Conservation (phyloP, 208 protist species). For the Wallacemonas sp. region DNA sequence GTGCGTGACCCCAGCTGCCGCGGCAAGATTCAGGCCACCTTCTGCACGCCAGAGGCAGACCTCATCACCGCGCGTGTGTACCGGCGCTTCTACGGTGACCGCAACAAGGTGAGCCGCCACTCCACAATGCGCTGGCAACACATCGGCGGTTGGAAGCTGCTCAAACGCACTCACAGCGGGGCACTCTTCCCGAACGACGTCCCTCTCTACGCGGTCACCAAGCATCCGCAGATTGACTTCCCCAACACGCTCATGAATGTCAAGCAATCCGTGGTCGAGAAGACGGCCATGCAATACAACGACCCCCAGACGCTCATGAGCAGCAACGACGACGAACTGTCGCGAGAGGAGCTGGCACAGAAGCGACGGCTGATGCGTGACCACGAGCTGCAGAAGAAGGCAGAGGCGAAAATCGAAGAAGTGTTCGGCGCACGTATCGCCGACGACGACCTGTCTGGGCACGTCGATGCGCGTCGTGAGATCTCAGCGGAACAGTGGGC, state of each 20-base stretch:
- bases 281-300: constrained; percentile 88
- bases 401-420: constrained; percentile 65
- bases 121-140: constrained; percentile 85
- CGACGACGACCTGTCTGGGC: constrained; percentile 20
- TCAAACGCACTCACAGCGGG: constrained; percentile 65
- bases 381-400: constrained; percentile 55
- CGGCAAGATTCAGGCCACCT: constrained; percentile 79
- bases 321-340: constrained; percentile 44
- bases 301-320: constrained; percentile 56
- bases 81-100: constrained; percentile 83
- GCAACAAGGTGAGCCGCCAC: constrained; percentile 55
- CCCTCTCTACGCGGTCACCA: constrained; percentile 72
- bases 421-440: constrained; percentile 42
- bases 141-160: constrained; percentile 87
- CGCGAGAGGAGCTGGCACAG: constrained; percentile 50
- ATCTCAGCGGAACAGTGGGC: constrained; percentile 80
- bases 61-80: constrained; percentile 77
- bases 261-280: constrained; percentile 70
- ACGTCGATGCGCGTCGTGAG: constrained; percentile 60
- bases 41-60: constrained; percentile 78
- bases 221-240: constrained; percentile 77
- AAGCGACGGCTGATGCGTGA: constrained; percentile 45
- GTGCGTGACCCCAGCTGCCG: constrained; percentile 76
- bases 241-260: constrained; percentile 78
- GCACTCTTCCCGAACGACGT: constrained; percentile 81